Conservation (phyloP, 768 basidiomycete genomes). For the Hypholoma sublateritium region DNA sequence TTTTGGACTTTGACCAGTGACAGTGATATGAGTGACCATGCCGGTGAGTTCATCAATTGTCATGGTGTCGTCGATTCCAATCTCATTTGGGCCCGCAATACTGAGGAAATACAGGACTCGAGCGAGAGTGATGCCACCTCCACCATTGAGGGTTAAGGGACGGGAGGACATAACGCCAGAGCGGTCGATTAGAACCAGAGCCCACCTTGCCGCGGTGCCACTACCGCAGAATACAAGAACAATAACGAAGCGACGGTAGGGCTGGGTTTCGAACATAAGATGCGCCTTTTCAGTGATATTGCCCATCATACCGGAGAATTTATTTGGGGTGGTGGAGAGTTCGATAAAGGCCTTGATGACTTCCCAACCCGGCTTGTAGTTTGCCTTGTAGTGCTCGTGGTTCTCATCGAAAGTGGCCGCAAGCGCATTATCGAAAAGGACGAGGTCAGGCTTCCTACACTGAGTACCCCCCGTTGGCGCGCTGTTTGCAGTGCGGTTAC, state of each 20-base stretch:
- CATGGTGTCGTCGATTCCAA: not conserved
- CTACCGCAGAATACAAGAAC: not conserved
- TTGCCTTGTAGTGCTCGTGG: too few relatives aligned
- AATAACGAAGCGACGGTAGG: not conserved
- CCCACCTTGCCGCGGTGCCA: not conserved
- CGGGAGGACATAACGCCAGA: not conserved
- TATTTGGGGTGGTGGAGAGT: not conserved
- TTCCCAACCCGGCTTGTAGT: not conserved
- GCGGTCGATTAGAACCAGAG: not conserved
- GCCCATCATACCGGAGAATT: not conserved
- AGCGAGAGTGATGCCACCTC: not conserved
- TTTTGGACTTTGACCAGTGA: constrained; percentile 1
- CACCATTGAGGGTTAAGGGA: not conserved
- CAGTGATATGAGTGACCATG: not conserved
- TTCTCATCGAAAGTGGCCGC: not conserved
- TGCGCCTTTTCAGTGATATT: not conserved
- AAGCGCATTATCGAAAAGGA: not conserved
- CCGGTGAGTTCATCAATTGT: not conserved
- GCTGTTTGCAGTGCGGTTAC: not conserved
- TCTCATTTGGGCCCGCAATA: not conserved
- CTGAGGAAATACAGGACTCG: not conserved
- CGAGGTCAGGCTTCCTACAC: not conserved
- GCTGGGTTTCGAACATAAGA: constrained; percentile 1
- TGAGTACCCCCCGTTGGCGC: not conserved
- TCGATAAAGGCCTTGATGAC: not conserved